These are phyloP conservation scores for Cucumis sativus DNA, from an alignment of 306 rosid genomes.

Conservation along the genomic window Cucumber_9930_V3 NC_026656.2:9930001-9930500, in stretches of 20 bases:
- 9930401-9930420: slow-evolving; percentile 40
- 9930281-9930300: slow-evolving; percentile 32
- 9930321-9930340: slow-evolving; percentile 21
- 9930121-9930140: slow-evolving; percentile 30
- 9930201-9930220: slow-evolving; percentile 48
- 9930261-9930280: slow-evolving; percentile 29
- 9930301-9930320: slow-evolving; percentile 37
- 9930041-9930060: slow-evolving; percentile 62
- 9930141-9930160: slow-evolving; percentile 23
- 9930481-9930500: slow-evolving; percentile 37
- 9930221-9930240: slow-evolving; percentile 57
- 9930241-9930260: slow-evolving; percentile 47
- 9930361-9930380: slow-evolving; percentile 19
- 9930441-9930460: slow-evolving; percentile 63
- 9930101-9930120: slow-evolving; percentile 47
- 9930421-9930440: slow-evolving; percentile 54
- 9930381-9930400: background rate
- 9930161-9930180: slow-evolving; percentile 23
- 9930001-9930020: slow-evolving; percentile 45
- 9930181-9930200: slow-evolving; percentile 27
- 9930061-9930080: slow-evolving; percentile 59
- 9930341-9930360: slow-evolving; percentile 50
- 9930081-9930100: slow-evolving; percentile 53
- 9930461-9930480: slow-evolving; percentile 45
- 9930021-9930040: slow-evolving; percentile 53